phyloP scores from a whole-genome alignment of 495 filamentous ascomycete species.

The Hyphodiscus hymeniophilus region DNA sequence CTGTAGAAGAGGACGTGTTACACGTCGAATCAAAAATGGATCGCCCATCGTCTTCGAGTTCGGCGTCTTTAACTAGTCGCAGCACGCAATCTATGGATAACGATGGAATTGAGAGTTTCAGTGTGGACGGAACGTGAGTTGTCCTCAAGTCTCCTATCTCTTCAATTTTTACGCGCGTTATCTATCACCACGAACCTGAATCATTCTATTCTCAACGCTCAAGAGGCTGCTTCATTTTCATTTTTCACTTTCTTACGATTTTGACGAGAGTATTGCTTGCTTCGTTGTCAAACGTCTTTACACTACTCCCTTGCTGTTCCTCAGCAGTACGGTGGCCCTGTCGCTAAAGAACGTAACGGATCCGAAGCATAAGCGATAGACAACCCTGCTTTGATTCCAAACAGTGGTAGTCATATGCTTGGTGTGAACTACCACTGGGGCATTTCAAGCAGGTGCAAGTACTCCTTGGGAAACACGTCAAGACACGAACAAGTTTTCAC shows the following conservation, averaged over 20 bases:
- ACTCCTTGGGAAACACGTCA: too few relatives aligned
- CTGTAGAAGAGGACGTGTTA: not conserved
- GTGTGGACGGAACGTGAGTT: not conserved
- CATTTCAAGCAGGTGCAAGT: too few relatives aligned
- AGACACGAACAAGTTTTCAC: not conserved
- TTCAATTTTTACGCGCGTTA: not conserved
- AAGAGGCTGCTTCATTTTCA: not conserved
- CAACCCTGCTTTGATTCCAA: too few relatives aligned
- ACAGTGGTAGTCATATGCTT: too few relatives aligned
- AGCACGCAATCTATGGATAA: conserved; percentile 19
- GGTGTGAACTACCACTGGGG: too few relatives aligned
- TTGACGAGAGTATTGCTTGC: not conserved
- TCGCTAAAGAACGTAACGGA: too few relatives aligned
- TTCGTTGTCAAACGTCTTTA: not conserved
- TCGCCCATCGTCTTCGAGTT: conserved; percentile 8
- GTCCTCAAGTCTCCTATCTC: not conserved
- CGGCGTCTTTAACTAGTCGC: conserved; percentile 16
- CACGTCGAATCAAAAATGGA: conserved; percentile 6
- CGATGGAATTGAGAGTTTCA: conserved; percentile 11
- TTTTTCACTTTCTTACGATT: not conserved
- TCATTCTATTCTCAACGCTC: not conserved
- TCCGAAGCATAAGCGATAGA: too few relatives aligned
- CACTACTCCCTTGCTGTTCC: too few relatives aligned
- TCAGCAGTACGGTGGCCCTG: too few relatives aligned
- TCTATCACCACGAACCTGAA: not conserved